Evolutionary conservation across 148 eudicot genomes (phyloP).

Genomic region (Heliosperma pusillum): DNA sequence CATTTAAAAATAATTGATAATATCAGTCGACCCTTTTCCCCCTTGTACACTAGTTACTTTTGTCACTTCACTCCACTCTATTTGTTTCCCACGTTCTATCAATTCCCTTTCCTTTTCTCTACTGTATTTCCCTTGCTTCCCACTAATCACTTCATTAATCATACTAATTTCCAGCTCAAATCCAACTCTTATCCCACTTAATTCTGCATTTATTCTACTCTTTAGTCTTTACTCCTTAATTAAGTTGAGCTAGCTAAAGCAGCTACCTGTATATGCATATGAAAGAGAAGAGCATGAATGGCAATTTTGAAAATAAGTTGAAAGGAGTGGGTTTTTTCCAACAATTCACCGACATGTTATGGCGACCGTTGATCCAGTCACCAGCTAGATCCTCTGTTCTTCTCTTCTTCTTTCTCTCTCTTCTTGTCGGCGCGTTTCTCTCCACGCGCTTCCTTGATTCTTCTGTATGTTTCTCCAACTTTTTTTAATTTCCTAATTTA

Average conservation of each 20-base stretch:
- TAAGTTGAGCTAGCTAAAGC: background rate
- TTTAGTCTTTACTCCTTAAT: too few species aligned
- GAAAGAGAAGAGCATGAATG: slow-evolving; percentile 10
- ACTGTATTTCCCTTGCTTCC: background rate
- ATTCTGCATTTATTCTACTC: background rate
- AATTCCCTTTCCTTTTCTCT: background rate
- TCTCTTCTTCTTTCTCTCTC: slow-evolving; percentile 31
- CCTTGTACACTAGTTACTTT: background rate
- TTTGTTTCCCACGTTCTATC: slow-evolving; percentile 3
- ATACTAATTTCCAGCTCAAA: too few species aligned
- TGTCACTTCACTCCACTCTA: background rate
- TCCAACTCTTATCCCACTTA: background rate
- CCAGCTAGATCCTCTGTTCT: slow-evolving; percentile 37
- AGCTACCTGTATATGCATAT: background rate
- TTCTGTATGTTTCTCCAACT: slow-evolving; percentile 27
- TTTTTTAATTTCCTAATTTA: background rate
- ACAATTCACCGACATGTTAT: slow-evolving; percentile 18
- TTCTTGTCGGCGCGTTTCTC: slow-evolving; percentile 40
- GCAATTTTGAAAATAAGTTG: slow-evolving; percentile 19
- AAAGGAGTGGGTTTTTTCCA: slow-evolving; percentile 21
- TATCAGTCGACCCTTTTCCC: background rate
- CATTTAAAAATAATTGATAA: background rate
- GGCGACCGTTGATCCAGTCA: slow-evolving; percentile 25
- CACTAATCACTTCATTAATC: background rate
- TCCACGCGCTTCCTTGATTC: slow-evolving; percentile 40